Conservation (phyloP, 345 rosid species). For the Anacardium occidentale region DNA sequence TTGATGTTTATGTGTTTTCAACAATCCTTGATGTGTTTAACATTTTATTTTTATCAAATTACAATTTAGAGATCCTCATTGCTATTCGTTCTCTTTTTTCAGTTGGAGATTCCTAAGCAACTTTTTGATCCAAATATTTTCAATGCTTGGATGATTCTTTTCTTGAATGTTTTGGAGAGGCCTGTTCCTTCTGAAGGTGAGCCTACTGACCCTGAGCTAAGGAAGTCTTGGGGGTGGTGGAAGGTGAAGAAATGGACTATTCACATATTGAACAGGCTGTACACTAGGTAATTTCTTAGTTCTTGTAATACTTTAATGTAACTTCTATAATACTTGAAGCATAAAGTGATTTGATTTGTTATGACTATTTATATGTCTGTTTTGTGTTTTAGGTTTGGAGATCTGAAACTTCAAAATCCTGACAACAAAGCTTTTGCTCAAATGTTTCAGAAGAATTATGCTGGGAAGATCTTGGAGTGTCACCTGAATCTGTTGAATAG, state of each 20-base stretch:
- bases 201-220: constrained; percentile 79
- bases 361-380: constrained; percentile 1
- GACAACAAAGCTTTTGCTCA: constrained; percentile 86
- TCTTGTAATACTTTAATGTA: constrained; percentile 3
- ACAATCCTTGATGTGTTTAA: constrained; percentile 4
- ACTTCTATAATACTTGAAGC: not conserved
- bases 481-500: constrained; percentile 79
- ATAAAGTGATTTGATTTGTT: not conserved
- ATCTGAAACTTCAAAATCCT: constrained; percentile 80
- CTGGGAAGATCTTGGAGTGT: constrained; percentile 90
- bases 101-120: constrained; percentile 97
- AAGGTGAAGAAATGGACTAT: constrained; percentile 99
- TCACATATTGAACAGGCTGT: constrained; percentile 90
- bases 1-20: not conserved
- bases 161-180: constrained; percentile 86
- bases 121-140: constrained; percentile 73
- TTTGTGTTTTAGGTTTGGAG: constrained; percentile 74
- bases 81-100: constrained; percentile 17
- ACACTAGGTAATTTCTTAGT: constrained; percentile 58
- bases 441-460: constrained; percentile 88
- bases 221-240: constrained; percentile 99
- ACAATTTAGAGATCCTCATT: constrained; percentile 6
- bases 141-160: constrained; percentile 93
- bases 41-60: not conserved
- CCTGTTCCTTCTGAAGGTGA: constrained; percentile 94